A percentile compares a stretch with the other conserved stretches of the same genome.
Conservation (phyloP, 208 protist species). For the Blechomonas ayalai region DNA sequence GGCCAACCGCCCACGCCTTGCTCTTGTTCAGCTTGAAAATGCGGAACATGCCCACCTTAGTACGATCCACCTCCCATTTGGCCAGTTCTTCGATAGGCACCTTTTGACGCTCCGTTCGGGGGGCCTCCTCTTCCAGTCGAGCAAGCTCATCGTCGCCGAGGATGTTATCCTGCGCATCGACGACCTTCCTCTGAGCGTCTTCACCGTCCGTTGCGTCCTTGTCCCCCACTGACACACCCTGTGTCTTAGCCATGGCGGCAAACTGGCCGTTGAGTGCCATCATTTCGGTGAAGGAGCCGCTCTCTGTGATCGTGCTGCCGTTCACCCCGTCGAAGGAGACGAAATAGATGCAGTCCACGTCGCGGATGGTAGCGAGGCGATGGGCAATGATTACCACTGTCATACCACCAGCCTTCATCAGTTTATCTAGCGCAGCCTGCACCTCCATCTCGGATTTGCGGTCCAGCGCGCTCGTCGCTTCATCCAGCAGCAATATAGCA, state of each 20-base stretch:
- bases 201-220: conserved; percentile 1
- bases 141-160: conserved; percentile 38
- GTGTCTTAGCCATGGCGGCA: conserved; percentile 57
- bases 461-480: conserved; percentile 89
- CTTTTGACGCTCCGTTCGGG: conserved; percentile 40
- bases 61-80: conserved; percentile 41
- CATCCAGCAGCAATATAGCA: conserved; percentile 82
- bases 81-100: conserved; percentile 49
- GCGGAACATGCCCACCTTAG: conserved; percentile 28
- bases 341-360: conserved; percentile 86
- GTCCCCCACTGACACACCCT: conserved; percentile 16
- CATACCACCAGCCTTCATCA: conserved; percentile 55
- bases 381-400: conserved; percentile 90
- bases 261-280: conserved; percentile 40
- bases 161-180: conserved; percentile 1
- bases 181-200: conserved; percentile 2
- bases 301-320: conserved; percentile 46
- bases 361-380: conserved; percentile 78
- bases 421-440: conserved; percentile 50
- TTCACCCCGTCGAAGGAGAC: conserved; percentile 44
- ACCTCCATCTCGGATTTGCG: conserved; percentile 84
- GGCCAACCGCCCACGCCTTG: conserved; percentile 21
- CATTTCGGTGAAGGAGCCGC: conserved; percentile 54
- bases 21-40: conserved; percentile 29
- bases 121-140: conserved; percentile 30